phyloP scores from a whole-genome alignment of 2,329 filamentous ascomycete genomes.

The Colletotrichum acutatum region DNA sequence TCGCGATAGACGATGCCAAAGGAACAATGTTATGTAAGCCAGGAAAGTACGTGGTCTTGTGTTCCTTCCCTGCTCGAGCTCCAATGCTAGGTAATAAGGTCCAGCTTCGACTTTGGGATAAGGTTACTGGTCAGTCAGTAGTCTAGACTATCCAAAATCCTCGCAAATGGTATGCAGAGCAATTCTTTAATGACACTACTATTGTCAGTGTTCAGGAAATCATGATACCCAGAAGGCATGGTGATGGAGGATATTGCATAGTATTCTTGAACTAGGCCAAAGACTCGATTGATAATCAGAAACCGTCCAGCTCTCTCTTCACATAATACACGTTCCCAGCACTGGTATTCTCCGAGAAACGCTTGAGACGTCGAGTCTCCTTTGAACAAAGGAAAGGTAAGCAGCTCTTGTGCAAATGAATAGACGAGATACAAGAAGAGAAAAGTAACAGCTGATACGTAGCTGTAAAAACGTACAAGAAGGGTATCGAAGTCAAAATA shows the following conservation, averaged over 20 bases:
- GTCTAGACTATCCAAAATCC: too few species aligned
- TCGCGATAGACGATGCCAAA: too few species aligned
- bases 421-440: slow-evolving; percentile 19
- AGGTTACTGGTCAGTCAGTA: not conserved
- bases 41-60: too few species aligned
- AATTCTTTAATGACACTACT: too few species aligned
- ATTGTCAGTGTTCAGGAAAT: too few species aligned
- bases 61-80: not conserved
- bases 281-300: not conserved
- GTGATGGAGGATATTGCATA: not conserved
- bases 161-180: too few species aligned
- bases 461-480: slow-evolving; percentile 30
- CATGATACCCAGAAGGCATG: too few species aligned
- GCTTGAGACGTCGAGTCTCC: not conserved
- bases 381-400: slow-evolving; percentile 5
- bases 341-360: not conserved
- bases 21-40: too few species aligned
- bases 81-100: not conserved
- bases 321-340: not conserved
- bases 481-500: slow-evolving; percentile 44
- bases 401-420: not conserved
- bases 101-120: not conserved
- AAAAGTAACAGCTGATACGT: not conserved
- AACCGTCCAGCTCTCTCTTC: not conserved
- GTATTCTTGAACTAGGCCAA: not conserved